Evolutionary conservation across 1,139 yeast genomes (phyloP).

Genomic region (Kodamaea arcana): DNA sequence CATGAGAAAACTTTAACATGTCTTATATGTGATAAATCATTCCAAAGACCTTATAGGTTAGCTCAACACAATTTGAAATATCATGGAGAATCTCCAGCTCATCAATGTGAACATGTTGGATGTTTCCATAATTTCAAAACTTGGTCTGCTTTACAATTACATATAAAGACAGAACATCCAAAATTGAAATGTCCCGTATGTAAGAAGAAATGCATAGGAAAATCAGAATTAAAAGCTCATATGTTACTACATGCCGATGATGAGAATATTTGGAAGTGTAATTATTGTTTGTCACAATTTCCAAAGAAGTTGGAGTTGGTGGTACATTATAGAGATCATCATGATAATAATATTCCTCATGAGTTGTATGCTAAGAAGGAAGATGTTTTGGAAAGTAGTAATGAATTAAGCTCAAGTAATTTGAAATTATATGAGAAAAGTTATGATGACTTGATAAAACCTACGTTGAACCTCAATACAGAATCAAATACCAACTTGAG

Average conservation of each 20-base stretch:
- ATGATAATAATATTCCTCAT: constrained; percentile 39
- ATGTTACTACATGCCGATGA: constrained; percentile 55
- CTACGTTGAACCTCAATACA: too few relatives aligned
- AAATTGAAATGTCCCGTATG: constrained; percentile 63
- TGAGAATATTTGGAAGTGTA: constrained; percentile 61
- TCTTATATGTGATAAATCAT: constrained; percentile 53
- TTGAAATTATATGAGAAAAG: constrained; percentile 5
- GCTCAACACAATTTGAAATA: constrained; percentile 58
- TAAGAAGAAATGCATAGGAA: constrained; percentile 72
- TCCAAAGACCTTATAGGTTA: constrained; percentile 57
- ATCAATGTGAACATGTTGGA: constrained; percentile 60
- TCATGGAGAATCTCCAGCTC: constrained; percentile 53
- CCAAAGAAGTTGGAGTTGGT: constrained; percentile 33
- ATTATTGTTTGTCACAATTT: constrained; percentile 40
- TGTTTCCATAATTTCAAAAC: constrained; percentile 62
- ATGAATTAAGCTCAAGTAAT: constrained; percentile 5
- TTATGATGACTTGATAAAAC: too few relatives aligned
- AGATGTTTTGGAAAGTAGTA: background rate
- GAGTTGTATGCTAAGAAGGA: constrained; percentile 23
- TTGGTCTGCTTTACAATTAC: constrained; percentile 75
- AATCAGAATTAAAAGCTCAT: constrained; percentile 65
- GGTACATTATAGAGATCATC: constrained; percentile 41
- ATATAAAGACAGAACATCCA: constrained; percentile 71
- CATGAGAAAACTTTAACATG: constrained; percentile 59
- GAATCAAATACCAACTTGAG: background rate